A percentile compares a stretch with the other conserved stretches of the same genome.
phyloP scores from a whole-genome alignment of 2,329 filamentous ascomycete genomes.

The Paramyrothecium roridum region DNA sequence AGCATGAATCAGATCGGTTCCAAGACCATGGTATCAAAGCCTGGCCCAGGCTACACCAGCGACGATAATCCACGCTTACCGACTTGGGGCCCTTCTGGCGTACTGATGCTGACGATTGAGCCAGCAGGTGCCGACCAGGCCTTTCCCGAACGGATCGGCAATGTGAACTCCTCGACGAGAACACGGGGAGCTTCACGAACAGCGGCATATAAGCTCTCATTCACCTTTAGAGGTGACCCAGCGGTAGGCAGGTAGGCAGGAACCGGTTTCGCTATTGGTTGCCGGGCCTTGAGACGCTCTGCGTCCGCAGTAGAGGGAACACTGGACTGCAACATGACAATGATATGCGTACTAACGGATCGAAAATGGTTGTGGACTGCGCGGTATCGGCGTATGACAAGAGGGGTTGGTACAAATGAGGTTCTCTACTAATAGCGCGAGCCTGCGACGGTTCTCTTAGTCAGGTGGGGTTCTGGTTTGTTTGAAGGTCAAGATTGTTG shows the following conservation, averaged over 20 bases:
- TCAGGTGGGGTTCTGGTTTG: too few relatives aligned
- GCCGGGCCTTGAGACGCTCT: constrained; percentile 37
- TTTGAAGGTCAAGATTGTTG: too few relatives aligned
- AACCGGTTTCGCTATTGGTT: constrained; percentile 42
- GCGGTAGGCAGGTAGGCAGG: constrained; percentile 45
- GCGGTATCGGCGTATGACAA: not conserved
- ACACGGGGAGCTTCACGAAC: constrained; percentile 49
- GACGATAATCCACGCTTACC: constrained; percentile 29
- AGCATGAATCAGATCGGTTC: not conserved
- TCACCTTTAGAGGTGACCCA: constrained; percentile 40
- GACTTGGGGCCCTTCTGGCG: constrained; percentile 75
- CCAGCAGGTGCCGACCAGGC: constrained; percentile 71
- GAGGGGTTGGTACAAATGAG: not conserved
- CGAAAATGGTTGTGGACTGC: not conserved
- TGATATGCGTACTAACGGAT: not conserved
- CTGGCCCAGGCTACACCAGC: not conserved
- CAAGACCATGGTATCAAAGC: not conserved
- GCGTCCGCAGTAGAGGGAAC: not conserved
- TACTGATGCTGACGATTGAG: constrained; percentile 69
- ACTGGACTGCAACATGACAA: not conserved
- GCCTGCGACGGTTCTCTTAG: too few relatives aligned
- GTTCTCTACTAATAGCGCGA: too few relatives aligned
- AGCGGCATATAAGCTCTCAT: constrained; percentile 53
- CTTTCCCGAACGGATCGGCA: constrained; percentile 70
- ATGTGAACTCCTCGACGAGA: constrained; percentile 49